Base-by-base conservation (phyloP, 2,329 filamentous ascomycete genomes). In the Aspergillus fructus region DNA sequence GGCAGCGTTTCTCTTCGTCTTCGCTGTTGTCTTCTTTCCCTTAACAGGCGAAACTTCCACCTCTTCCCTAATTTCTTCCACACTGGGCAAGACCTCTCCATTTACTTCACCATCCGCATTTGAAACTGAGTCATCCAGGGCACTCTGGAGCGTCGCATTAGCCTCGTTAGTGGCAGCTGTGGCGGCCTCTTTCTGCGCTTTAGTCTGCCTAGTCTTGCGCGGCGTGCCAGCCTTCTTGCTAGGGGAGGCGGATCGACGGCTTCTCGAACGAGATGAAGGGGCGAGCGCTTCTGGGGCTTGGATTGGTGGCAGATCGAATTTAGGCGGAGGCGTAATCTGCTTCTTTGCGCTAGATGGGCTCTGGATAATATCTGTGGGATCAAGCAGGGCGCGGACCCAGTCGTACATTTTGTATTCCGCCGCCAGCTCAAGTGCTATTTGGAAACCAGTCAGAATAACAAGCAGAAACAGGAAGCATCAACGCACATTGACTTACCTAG, bases 341-440 rank as follows among this genome's bases (percentile, higher is more conserved):
- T 91, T 92, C 62, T 87, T 83, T 55, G 90, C 84, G 63, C 88
- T 88, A 63, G 85, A 85, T 24, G 84, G 80, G 53, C 81, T 83
- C 69, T 84, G 84, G 47, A 80, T 80, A 59, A 97, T 96, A 27
- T 92, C 88, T 62, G 88, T 80, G n/a, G 91, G 87, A 71, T 97
- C 93, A 49, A 99, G 83, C 17, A 99, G 83, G n/a, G 94, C 94
- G 56, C 86, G 86, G 65, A 99, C 91, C 94, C 94, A 99, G 45
- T 89, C 82, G 49, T 83, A 77, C 74, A 97, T 92, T 56, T 85
- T 83, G 74, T 97, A 99, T 75, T 97, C 93, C 46, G 90, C 86
- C 51, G 93, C 90, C 12, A 99, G 83, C 57, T 84, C 78, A 45
- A 99, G 83, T 37, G 94, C 94, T 85, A 85, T 77, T 21, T 6